Conservation (phyloP, 1,139 yeast species). For the Candida tropicalis region DNA sequence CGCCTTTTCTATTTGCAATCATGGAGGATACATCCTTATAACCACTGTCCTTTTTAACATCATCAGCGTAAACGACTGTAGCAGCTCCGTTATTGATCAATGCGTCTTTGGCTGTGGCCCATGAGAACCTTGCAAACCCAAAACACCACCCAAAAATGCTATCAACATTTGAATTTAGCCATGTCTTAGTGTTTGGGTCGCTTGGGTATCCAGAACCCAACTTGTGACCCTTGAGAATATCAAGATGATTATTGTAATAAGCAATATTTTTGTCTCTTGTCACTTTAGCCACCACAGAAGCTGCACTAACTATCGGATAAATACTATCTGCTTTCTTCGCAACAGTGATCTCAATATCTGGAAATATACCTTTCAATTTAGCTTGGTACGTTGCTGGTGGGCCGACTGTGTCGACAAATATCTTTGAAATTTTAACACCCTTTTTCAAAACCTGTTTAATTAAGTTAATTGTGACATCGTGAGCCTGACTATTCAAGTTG, state of each 20-base stretch:
- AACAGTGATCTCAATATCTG: slow-evolving; percentile 75
- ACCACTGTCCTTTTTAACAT: slow-evolving; percentile 25
- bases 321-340: slow-evolving; percentile 93
- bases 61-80: slow-evolving; percentile 43
- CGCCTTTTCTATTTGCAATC: slow-evolving; percentile 11
- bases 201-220: slow-evolving; percentile 96
- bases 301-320: slow-evolving; percentile 94
- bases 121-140: slow-evolving; percentile 77
- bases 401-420: slow-evolving; percentile 95
- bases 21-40: slow-evolving; percentile 33
- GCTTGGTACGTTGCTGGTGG: slow-evolving; percentile 85
- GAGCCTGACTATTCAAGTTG: slow-evolving; percentile 94
- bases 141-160: slow-evolving; percentile 86
- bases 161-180: slow-evolving; percentile 68
- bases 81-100: slow-evolving; percentile 56
- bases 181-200: slow-evolving; percentile 78
- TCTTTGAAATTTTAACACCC: slow-evolving; percentile 66
- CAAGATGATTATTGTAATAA: slow-evolving; percentile 27
- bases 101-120: slow-evolving; percentile 90
- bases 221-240: slow-evolving; percentile 26
- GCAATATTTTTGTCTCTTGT: slow-evolving; percentile 79
- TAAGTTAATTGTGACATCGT: slow-evolving; percentile 83
- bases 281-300: slow-evolving; percentile 96
- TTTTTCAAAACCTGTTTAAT: slow-evolving; percentile 60
- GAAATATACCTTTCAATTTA: slow-evolving; percentile 71